Base-by-base conservation (phyloP, 768 basidiomycete genomes). In the Nidularia sp. region DNA sequence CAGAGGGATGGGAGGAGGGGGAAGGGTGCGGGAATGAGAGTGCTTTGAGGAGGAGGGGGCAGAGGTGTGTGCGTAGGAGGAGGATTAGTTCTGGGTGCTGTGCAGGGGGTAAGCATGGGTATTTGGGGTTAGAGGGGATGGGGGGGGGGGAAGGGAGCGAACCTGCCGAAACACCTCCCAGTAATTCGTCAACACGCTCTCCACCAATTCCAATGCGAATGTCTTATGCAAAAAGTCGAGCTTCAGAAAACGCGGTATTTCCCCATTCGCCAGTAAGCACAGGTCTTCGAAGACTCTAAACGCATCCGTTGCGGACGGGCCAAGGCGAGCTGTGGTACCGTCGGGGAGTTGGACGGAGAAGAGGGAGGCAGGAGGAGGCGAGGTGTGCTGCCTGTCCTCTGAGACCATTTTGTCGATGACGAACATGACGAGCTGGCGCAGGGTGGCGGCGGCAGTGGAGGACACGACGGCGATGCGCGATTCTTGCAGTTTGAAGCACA, bases 381-480 rank as follows among this genome's bases (percentile, higher is more conserved):
- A 63, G 15, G 70, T 56, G 32, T 68, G 64, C 18, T 76, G 45
- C 4, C 73, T 70, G 64, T 93, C 90, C 62, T 94, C 91, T 13
- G 81, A 77, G 1, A 86, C 82, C 67, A 98, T 90, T 64, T 96
- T 94, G 70, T 99, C 97, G 43, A 98, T 90, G 13, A 98, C 86
- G 58, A 98, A 91, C 95, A 99, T 98, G 44, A 98, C 92, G 1
- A 98, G 78, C 64, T 98, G 96, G 2, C 95, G 86, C 3, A 98
- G 79, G 0, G 95, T 98, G 0, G 97, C 97, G 2, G 95, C 95
- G 1, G 96, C 96, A 3, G 97, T 98, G 0, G 93, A 95, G 2
- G 94, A 96, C 5, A 99, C 96, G 25, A 98, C 96, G 0, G 93
- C 90, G 22, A 95, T 97, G 56, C 91, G 85, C 0, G 93, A 95